Conservation (phyloP, 2,329 filamentous ascomycete species). For the Cadophora luteo-olivacea region DNA sequence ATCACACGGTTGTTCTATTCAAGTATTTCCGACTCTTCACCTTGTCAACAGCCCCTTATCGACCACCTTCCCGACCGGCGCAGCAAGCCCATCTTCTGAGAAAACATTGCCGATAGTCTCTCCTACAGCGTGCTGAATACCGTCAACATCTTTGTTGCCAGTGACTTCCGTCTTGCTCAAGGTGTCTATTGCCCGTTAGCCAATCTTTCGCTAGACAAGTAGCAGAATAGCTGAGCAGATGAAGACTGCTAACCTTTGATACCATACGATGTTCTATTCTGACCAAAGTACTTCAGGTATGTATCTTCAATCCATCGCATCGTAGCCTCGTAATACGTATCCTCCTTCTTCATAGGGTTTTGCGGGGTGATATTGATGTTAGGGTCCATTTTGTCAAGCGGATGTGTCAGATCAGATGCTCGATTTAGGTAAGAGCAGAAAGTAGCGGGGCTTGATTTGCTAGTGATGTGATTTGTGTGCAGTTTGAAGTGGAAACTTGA, state of each 20-base stretch:
- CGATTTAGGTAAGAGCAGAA: not conserved
- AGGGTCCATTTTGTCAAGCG: constrained; percentile 9
- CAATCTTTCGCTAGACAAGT: no score
- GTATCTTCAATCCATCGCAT: constrained; percentile 42
- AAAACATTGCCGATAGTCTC: constrained; percentile 36
- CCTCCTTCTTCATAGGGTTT: constrained; percentile 26
- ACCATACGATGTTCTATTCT: constrained; percentile 41
- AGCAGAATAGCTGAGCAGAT: no score
- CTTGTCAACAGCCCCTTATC: constrained; percentile 33
- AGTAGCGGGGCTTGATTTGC: not conserved
- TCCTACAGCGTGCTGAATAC: constrained; percentile 35
- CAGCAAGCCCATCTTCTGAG: constrained; percentile 29
- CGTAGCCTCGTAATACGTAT: constrained; percentile 36
- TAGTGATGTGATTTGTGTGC: not conserved
- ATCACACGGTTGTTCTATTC: not conserved
- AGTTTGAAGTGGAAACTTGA: constrained; percentile 3
- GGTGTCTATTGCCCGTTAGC: constrained; percentile 30
- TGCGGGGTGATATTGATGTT: constrained; percentile 11
- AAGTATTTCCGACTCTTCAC: not conserved
- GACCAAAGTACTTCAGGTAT: constrained; percentile 41
- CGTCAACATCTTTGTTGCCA: constrained; percentile 40
- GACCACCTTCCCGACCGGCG: constrained; percentile 33
- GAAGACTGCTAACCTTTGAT: constrained; percentile 36
- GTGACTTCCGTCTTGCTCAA: constrained; percentile 38
- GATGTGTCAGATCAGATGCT: not conserved